Conservation (phyloP, 2,329 filamentous ascomycete genomes). For the Curvularia sp. region DNA sequence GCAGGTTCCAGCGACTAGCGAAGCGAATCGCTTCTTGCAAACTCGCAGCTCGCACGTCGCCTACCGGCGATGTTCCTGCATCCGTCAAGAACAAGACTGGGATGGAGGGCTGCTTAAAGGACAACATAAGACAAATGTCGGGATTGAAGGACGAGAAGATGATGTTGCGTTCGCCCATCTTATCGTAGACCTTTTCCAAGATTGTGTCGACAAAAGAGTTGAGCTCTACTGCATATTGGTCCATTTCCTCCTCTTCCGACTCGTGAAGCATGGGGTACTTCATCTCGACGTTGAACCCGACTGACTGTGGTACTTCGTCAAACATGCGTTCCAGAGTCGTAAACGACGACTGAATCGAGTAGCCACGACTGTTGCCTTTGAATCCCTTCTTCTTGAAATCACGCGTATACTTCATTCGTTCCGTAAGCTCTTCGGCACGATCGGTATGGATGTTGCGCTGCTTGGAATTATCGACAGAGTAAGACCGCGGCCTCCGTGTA, state of each 20-base stretch:
- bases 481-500: slow-evolving; percentile 59
- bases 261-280: slow-evolving; percentile 99
- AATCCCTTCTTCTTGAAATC: slow-evolving; percentile 95
- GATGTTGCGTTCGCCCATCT: slow-evolving; percentile 82
- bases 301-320: slow-evolving; percentile 76
- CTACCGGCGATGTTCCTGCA: slow-evolving; percentile 79
- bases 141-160: slow-evolving; percentile 98
- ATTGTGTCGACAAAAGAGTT: slow-evolving; percentile 97
- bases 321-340: slow-evolving; percentile 95
- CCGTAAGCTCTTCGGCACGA: slow-evolving; percentile 64
- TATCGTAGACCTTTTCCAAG: slow-evolving; percentile 85
- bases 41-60: slow-evolving; percentile 88
- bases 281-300: slow-evolving; percentile 98
- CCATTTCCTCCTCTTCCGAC: slow-evolving; percentile 94
- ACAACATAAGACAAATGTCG: slow-evolving; percentile 91
- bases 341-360: slow-evolving; percentile 95
- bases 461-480: slow-evolving; percentile 64
- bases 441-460: slow-evolving; percentile 52
- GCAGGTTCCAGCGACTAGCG: slow-evolving; percentile 89
- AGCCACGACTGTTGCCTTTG: slow-evolving; percentile 93
- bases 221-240: slow-evolving; percentile 91
- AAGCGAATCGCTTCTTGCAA: slow-evolving; percentile 96
- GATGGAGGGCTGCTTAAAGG: slow-evolving; percentile 96
- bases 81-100: slow-evolving; percentile 95
- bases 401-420: slow-evolving; percentile 95